A percentile compares a stretch with the other conserved stretches of the same genome.
Conservation (phyloP, 192 early-diverging fungal species). For the Coemansia sp. region DNA sequence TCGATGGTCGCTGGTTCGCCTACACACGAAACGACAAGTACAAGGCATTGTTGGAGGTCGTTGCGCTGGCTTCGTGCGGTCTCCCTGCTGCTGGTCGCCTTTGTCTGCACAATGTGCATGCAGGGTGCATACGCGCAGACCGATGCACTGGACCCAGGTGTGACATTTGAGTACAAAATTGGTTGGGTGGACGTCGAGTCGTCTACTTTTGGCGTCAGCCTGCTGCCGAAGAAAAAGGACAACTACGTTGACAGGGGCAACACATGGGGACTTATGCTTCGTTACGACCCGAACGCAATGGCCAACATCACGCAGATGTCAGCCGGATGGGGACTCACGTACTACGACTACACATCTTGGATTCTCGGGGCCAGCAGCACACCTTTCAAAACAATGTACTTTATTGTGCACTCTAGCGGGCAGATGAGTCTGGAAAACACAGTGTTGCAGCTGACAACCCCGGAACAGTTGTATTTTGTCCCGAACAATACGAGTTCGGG, state of each 20-base stretch:
- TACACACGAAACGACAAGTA: background rate
- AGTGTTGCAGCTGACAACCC: constrained; percentile 25
- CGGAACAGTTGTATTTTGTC: background rate
- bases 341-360: constrained; percentile 45
- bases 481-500: background rate
- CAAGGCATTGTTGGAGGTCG: background rate
- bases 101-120: constrained; percentile 4
- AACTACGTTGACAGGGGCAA: constrained; percentile 12
- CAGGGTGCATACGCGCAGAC: constrained; percentile 3
- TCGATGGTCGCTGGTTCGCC: background rate
- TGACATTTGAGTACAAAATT: constrained; percentile 44
- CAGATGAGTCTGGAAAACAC: constrained; percentile 37
- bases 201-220: constrained; percentile 35
- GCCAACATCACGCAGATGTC: constrained; percentile 36
- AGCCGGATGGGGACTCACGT: constrained; percentile 34
- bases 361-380: constrained; percentile 22
- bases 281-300: constrained; percentile 22
- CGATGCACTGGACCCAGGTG: background rate
- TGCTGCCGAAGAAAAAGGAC: constrained; percentile 20
- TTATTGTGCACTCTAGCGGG: constrained; percentile 34
- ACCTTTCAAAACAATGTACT: constrained; percentile 24
- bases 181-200: constrained; percentile 37
- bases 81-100: constrained; percentile 1
- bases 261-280: constrained; percentile 38
- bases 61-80: constrained; percentile 15